phyloP scores from a whole-genome alignment of 1,284 basidiomycete genomes.

The Dichomitus squalens region DNA sequence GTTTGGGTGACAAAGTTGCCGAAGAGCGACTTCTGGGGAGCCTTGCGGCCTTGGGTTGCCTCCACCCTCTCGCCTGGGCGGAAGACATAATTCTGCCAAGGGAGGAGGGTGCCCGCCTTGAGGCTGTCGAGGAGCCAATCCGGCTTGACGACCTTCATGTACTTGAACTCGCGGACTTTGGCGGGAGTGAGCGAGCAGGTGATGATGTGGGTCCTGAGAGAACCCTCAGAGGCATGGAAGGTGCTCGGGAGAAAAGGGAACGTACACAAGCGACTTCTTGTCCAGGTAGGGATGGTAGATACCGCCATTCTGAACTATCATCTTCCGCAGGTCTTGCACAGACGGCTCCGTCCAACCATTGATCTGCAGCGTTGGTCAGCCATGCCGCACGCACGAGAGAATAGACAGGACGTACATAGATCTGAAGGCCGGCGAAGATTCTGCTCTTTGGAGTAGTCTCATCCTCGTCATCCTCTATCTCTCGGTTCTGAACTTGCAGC shows the following conservation, averaged over 20 bases:
- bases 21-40: slow-evolving; percentile 39
- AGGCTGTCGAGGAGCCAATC: slow-evolving; percentile 87
- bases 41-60: slow-evolving; percentile 48
- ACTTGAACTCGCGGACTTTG: slow-evolving; percentile 86
- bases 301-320: slow-evolving; percentile 87
- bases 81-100: slow-evolving; percentile 76
- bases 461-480: slow-evolving; percentile 44
- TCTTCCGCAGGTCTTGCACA: slow-evolving; percentile 78
- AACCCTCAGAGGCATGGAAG: background rate
- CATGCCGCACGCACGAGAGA: background rate
- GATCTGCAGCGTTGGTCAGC: slow-evolving; percentile 51
- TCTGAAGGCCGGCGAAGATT: slow-evolving; percentile 73
- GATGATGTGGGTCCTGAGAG: slow-evolving; percentile 84
- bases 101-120: slow-evolving; percentile 64
- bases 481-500: slow-evolving; percentile 81
- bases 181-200: slow-evolving; percentile 89
- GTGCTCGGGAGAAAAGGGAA: slow-evolving; percentile 16
- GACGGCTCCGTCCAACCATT: slow-evolving; percentile 92
- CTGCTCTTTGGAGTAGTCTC: slow-evolving; percentile 36
- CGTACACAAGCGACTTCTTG: slow-evolving; percentile 74
- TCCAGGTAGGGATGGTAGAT: slow-evolving; percentile 84
- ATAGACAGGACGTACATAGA: slow-evolving; percentile 65
- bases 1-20: slow-evolving; percentile 25
- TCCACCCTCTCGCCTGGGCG: slow-evolving; percentile 49
- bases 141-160: slow-evolving; percentile 87